phyloP scores from a whole-genome alignment of 2,329 filamentous ascomycete genomes.

The Neopestalotiopsis rosae region DNA sequence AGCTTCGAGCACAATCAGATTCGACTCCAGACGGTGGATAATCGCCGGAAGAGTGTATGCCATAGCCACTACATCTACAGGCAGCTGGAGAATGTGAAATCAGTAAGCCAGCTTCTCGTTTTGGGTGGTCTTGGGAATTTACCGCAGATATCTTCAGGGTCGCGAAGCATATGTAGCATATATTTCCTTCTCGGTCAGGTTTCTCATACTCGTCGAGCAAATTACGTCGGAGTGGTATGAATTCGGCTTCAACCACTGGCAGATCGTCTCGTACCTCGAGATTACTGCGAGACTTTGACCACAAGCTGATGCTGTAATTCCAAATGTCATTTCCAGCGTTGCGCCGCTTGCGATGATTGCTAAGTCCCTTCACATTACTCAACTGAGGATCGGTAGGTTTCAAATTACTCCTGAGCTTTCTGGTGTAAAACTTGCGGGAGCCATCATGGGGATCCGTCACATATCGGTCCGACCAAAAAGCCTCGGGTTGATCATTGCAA shows the following conservation, averaged over 20 bases:
- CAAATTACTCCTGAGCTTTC: constrained; percentile 60
- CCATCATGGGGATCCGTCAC: constrained; percentile 65
- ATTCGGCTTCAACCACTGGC: constrained; percentile 78
- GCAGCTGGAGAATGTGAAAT: constrained; percentile 55
- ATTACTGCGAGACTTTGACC: constrained; percentile 60
- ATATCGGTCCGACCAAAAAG: constrained; percentile 59
- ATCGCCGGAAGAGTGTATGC: constrained; percentile 81
- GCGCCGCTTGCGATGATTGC: constrained; percentile 47
- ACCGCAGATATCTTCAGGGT: constrained; percentile 78
- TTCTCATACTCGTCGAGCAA: constrained; percentile 73
- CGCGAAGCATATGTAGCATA: constrained; percentile 76
- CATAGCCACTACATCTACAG: constrained; percentile 72
- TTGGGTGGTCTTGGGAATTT: constrained; percentile 41
- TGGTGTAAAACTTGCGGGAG: constrained; percentile 65
- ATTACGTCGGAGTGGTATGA: constrained; percentile 80
- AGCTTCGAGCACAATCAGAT: constrained; percentile 79
- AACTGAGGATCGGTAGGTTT: constrained; percentile 71
- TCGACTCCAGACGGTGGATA: constrained; percentile 82
- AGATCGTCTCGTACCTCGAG: constrained; percentile 69
- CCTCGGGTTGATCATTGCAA: constrained; percentile 49
- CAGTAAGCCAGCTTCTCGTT: background rate
- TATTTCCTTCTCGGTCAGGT: constrained; percentile 50
- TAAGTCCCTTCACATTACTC: constrained; percentile 50
- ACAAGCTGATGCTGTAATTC: constrained; percentile 83
- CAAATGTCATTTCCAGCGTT: constrained; percentile 66